phyloP scores from a whole-genome alignment of 176 grass and related monocot species.

The Dactylis glomerata region DNA sequence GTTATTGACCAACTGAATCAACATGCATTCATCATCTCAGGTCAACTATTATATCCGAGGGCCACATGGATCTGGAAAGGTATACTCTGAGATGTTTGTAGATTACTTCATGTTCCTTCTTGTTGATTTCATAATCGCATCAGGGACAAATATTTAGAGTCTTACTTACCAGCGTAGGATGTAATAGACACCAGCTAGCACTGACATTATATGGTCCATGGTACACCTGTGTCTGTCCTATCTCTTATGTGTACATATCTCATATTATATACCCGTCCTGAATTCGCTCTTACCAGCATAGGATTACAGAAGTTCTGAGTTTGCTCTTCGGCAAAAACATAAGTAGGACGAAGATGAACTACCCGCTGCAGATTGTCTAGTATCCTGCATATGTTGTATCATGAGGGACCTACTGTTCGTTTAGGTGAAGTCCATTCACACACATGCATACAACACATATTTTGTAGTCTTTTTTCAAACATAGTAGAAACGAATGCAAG shows the following conservation, averaged over 20 bases:
- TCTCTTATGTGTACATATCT: slow-evolving; percentile 1
- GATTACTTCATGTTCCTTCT: slow-evolving; percentile 79
- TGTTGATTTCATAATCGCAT: slow-evolving; percentile 75
- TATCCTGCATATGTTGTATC: background rate
- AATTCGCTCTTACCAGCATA: no score
- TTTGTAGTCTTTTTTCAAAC: background rate
- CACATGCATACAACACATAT: background rate
- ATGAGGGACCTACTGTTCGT: background rate
- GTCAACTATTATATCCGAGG: slow-evolving; percentile 87
- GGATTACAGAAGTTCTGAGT: slow-evolving; percentile 23
- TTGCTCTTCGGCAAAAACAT: background rate
- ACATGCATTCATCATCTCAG: slow-evolving; percentile 36
- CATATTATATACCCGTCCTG: slow-evolving; percentile 32
- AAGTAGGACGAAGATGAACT: slow-evolving; percentile 11
- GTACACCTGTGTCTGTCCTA: background rate
- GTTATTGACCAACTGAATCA: background rate
- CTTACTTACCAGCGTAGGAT: slow-evolving; percentile 65
- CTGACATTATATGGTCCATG: background rate
- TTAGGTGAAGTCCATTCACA: background rate
- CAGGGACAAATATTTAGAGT: slow-evolving; percentile 72
- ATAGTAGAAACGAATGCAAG: background rate
- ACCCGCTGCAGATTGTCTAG: background rate
- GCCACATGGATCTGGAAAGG: slow-evolving; percentile 82
- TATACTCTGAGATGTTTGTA: slow-evolving; percentile 89
- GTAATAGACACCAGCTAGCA: slow-evolving; percentile 4